These are phyloP conservation scores for Kockovaella imperatae DNA, from an alignment of 768 basidiomycete species.

Conservation along the genomic window DNA sequence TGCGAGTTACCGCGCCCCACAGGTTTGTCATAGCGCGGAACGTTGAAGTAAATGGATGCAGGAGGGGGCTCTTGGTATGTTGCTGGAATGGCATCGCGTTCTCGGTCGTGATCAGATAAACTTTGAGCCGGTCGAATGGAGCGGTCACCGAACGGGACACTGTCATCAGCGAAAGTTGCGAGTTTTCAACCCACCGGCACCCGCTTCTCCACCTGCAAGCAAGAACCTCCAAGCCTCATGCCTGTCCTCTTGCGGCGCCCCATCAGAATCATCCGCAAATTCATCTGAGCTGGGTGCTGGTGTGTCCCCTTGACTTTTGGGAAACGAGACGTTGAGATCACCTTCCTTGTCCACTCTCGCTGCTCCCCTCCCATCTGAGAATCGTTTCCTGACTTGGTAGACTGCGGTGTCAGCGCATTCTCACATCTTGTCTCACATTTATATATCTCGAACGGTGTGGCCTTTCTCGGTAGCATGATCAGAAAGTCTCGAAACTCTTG, in stretches of 20 bases:
- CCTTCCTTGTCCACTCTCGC: slow-evolving; percentile 87
- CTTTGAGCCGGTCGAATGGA: slow-evolving; percentile 91
- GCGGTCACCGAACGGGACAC: slow-evolving; percentile 95
- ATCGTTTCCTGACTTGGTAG: slow-evolving; percentile 45
- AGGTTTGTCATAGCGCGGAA: slow-evolving; percentile 50
- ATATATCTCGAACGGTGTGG: slow-evolving; percentile 76
- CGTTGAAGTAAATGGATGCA: slow-evolving; percentile 31
- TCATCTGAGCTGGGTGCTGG: slow-evolving; percentile 12
- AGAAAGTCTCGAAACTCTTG: slow-evolving; percentile 83
- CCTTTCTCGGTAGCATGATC: slow-evolving; percentile 71
- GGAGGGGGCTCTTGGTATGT: slow-evolving; percentile 41
- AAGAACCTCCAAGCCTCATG: slow-evolving; percentile 70
- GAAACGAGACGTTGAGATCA: slow-evolving; percentile 46
- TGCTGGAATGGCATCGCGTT: background rate
- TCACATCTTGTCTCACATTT: slow-evolving; percentile 29
- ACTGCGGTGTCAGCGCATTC: slow-evolving; percentile 16
- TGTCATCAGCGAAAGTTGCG: slow-evolving; percentile 40
- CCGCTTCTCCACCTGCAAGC: slow-evolving; percentile 86
- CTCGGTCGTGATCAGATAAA: slow-evolving; percentile 79
- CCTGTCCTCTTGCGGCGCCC: slow-evolving; percentile 45
- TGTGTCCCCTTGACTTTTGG: slow-evolving; percentile 17
- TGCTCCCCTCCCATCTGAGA: slow-evolving; percentile 61
- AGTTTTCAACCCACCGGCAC: slow-evolving; percentile 60
- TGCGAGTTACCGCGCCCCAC: slow-evolving; percentile 61
- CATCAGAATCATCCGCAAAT: slow-evolving; percentile 23